A percentile compares a stretch with the other conserved stretches of the same genome.
Evolutionary conservation across 2,329 filamentous ascomycete genomes (phyloP).

Genomic region (Botrytis squamosa): DNA sequence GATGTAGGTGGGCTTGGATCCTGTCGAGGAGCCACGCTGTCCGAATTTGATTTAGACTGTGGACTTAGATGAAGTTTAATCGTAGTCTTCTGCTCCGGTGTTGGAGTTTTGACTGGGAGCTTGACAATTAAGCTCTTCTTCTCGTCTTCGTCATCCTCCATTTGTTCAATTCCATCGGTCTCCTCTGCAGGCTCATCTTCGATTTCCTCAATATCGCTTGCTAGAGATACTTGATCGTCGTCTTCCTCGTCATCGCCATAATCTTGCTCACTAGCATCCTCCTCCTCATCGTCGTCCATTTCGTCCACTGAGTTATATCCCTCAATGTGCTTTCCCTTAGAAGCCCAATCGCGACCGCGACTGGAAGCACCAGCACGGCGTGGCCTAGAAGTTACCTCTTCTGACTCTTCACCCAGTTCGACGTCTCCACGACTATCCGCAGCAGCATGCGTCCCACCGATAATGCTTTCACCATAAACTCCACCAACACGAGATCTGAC

Average conservation of each 20-base stretch:
- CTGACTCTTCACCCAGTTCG: slow-evolving; percentile 47
- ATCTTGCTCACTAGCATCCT: slow-evolving; percentile 68
- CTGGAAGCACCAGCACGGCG: slow-evolving; percentile 40
- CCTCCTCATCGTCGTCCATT: slow-evolving; percentile 58
- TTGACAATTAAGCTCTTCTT: slow-evolving; percentile 71
- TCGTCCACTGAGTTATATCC: slow-evolving; percentile 60
- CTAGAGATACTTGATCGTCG: slow-evolving; percentile 63
- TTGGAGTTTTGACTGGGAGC: slow-evolving; percentile 51
- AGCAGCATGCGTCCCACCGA: slow-evolving; percentile 46
- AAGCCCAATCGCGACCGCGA: slow-evolving; percentile 34
- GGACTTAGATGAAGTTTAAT: slow-evolving; percentile 32
- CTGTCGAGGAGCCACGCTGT: slow-evolving; percentile 21
- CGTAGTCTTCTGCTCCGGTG: slow-evolving; percentile 36
- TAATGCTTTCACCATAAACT: slow-evolving; percentile 53
- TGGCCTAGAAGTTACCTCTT: slow-evolving; percentile 43
- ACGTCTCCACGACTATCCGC: slow-evolving; percentile 38
- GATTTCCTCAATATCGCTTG: slow-evolving; percentile 55
- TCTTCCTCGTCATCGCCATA: slow-evolving; percentile 73
- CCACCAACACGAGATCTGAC: slow-evolving; percentile 62
- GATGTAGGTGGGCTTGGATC: neutral
- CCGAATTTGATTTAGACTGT: slow-evolving; percentile 16
- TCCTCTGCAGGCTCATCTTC: slow-evolving; percentile 57
- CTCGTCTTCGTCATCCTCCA: slow-evolving; percentile 52
- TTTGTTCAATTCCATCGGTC: slow-evolving; percentile 42
- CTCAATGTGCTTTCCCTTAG: slow-evolving; percentile 48